These are phyloP conservation scores for Polygonum maritimum DNA, from an alignment of 148 eudicot species.

Conservation along the genomic window DNA sequence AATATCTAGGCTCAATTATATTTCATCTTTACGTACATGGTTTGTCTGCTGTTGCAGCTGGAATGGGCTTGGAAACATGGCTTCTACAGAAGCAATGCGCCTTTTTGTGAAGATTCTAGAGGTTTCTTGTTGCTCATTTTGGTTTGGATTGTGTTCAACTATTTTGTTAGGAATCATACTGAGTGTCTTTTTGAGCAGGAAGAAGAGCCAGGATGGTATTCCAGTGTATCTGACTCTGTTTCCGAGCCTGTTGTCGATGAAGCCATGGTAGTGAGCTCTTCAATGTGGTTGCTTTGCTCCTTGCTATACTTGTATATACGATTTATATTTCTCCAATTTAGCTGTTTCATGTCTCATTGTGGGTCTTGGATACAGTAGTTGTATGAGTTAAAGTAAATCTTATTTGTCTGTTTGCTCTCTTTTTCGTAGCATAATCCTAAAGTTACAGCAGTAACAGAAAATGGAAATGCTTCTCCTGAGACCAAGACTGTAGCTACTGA, in stretches of 20 bases:
- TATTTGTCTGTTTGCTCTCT: neutral
- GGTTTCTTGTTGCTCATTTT: conserved; percentile 28
- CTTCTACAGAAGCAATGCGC: conserved; percentile 97
- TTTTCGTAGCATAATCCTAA: conserved; percentile 38
- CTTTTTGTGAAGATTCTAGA: conserved; percentile 94
- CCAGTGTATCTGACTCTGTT: conserved; percentile 55
- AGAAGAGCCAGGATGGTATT: conserved; percentile 98
- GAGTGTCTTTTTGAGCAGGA: conserved; percentile 35
- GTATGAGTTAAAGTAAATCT: neutral
- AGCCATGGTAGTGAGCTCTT: conserved; percentile 68
- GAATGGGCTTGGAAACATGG: conserved; percentile 87
- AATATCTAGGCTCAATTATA: neutral
- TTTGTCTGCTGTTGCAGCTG: conserved; percentile 47
- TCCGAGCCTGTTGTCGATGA: conserved; percentile 63
- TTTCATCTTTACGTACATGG: neutral
- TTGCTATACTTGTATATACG: neutral
- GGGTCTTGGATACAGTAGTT: neutral
- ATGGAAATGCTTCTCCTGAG: conserved; percentile 51
- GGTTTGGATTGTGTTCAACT: neutral
- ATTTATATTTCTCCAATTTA: neutral
- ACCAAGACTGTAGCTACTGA: conserved; percentile 53
- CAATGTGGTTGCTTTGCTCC: neutral
- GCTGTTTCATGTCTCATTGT: neutral
- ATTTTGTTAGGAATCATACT: neutral
- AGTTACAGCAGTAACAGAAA: conserved; percentile 40